A percentile compares a stretch with the other conserved stretches of the same genome.
These are phyloP conservation scores for Lactifluus pinguis DNA, from an alignment of 768 basidiomycete genomes.

Conservation along the genomic window DNA sequence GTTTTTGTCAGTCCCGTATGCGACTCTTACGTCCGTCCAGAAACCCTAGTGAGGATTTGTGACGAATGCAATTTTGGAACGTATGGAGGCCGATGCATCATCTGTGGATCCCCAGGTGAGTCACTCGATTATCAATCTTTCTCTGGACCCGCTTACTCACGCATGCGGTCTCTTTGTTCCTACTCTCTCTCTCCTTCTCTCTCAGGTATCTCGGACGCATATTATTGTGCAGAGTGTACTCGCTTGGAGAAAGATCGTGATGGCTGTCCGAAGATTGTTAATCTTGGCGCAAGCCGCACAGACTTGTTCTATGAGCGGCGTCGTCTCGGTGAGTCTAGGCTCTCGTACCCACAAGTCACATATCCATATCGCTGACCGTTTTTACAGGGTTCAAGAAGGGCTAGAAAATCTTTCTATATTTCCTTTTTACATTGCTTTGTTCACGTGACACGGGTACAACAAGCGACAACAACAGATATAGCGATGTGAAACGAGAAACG, in stretches of 20 bases:
- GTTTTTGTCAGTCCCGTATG: conserved; percentile 71
- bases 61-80: conserved; percentile 99
- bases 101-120: conserved; percentile 89
- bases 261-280: conserved; percentile 97
- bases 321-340: conserved; percentile 53
- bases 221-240: conserved; percentile 98
- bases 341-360: background rate
- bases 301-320: conserved; percentile 89
- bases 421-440: background rate
- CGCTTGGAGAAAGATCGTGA: conserved; percentile 94
- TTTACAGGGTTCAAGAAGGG: conserved; percentile 62
- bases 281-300: conserved; percentile 88
- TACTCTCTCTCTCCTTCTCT: background rate
- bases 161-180: background rate
- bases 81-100: conserved; percentile 95
- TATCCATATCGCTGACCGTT: background rate
- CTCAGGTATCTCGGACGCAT: conserved; percentile 94
- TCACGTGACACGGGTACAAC: background rate
- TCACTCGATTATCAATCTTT: background rate
- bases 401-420: conserved; percentile 20
- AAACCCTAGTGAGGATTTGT: conserved; percentile 95
- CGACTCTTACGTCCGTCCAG: conserved; percentile 98
- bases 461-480: background rate
- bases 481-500: background rate
- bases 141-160: background rate